Percentiles rank a stretch among this genome's conserved stretches.
phyloP scores from a whole-genome alignment of 768 basidiomycete genomes.

The Psilocybe cubensis region DNA sequence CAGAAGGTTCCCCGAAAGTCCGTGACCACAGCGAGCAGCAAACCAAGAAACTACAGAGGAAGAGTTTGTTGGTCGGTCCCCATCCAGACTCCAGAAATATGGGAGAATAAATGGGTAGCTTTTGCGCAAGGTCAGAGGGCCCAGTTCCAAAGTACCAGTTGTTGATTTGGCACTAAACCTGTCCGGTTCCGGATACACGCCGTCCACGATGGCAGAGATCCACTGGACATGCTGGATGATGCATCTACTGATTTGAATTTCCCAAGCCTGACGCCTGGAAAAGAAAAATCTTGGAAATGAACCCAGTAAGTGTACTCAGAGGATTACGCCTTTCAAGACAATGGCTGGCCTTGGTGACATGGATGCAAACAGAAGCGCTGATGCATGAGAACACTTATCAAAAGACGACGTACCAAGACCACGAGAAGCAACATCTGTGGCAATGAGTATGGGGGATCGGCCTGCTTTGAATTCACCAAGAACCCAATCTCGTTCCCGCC shows the following conservation, averaged over 20 bases:
- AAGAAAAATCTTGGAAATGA: slow-evolving; percentile 15
- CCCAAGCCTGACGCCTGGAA: slow-evolving; percentile 23
- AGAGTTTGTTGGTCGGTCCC: slow-evolving; percentile 46
- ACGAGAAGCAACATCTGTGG: slow-evolving; percentile 99
- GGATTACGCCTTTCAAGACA: slow-evolving; percentile 20
- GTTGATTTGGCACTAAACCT: slow-evolving; percentile 41
- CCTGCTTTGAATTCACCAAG: slow-evolving; percentile 98
- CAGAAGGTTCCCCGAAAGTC: slow-evolving; percentile 45
- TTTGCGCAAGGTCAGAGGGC: slow-evolving; percentile 41
- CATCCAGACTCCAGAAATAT: slow-evolving; percentile 33
- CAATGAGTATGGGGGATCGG: slow-evolving; percentile 95
- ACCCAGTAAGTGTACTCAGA: slow-evolving; percentile 25
- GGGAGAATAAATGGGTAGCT: slow-evolving; percentile 36
- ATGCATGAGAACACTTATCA: slow-evolving; percentile 24
- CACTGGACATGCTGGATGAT: slow-evolving; percentile 24
- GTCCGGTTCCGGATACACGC: slow-evolving; percentile 43
- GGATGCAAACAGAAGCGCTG: slow-evolving; percentile 31
- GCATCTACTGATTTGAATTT: slow-evolving; percentile 20
- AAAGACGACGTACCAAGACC: slow-evolving; percentile 91
- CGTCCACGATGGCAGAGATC: slow-evolving; percentile 25
- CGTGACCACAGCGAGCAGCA: slow-evolving; percentile 59
- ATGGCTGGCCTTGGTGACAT: slow-evolving; percentile 25
- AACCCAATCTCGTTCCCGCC: slow-evolving; percentile 99
- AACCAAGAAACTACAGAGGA: slow-evolving; percentile 45
- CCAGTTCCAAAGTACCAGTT: slow-evolving; percentile 35